phyloP scores from a whole-genome alignment of 2,329 filamentous ascomycete genomes.

The Nothophaeocryptopus gaeumannii region DNA sequence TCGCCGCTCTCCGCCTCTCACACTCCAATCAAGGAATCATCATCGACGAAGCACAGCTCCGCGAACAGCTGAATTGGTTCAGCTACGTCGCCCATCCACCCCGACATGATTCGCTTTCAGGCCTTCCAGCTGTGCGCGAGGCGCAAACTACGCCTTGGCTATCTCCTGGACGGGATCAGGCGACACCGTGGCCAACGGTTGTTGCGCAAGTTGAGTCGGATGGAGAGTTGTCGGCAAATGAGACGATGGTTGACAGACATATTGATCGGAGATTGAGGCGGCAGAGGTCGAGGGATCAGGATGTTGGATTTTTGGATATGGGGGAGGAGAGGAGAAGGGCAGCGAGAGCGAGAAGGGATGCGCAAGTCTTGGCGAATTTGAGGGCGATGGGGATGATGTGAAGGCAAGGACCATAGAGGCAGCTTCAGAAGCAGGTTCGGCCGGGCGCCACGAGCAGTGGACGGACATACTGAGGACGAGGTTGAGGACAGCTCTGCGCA shows the following conservation, averaged over 20 bases:
- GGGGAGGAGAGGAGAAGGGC: background rate
- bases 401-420: background rate
- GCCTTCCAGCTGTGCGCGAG: background rate
- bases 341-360: background rate
- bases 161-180: background rate
- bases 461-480: too few relatives aligned
- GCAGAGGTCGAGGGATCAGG: background rate
- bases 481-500: too few relatives aligned
- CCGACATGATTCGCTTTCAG: background rate
- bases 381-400: background rate
- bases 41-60: conserved; percentile 7
- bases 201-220: background rate
- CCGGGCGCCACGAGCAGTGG: too few relatives aligned
- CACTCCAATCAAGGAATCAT: conserved; percentile 1
- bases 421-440: too few relatives aligned
- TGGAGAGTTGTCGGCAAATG: background rate
- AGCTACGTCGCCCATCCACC: background rate
- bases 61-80: background rate
- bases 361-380: conserved; percentile 4
- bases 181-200: background rate
- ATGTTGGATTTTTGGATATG: too few relatives aligned
- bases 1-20: background rate
- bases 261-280: background rate
- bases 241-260: too few relatives aligned
- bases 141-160: background rate